A percentile compares a stretch with the other conserved stretches of the same genome.
phyloP scores from a whole-genome alignment of 169 alveolate species.

The Plasmodium fragile region DNA sequence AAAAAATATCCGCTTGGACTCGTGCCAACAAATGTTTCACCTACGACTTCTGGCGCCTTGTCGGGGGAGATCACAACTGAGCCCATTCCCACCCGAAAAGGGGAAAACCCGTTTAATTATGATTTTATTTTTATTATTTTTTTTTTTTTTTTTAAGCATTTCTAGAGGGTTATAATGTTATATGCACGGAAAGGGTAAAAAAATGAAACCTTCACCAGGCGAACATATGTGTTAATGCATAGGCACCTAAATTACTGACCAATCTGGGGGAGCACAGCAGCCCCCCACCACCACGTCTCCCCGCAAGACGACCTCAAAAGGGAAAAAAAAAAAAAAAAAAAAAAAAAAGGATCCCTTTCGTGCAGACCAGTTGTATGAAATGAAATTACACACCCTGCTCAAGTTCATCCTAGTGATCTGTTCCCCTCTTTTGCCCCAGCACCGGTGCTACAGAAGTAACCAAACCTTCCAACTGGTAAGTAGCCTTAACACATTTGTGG shows the following conservation, averaged over 20 bases:
- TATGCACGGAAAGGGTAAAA: neutral
- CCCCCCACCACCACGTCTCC: neutral
- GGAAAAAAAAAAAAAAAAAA: neutral
- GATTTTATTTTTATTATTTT: too few relatives aligned
- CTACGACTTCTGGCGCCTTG: neutral
- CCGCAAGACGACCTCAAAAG: neutral
- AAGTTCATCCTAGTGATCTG: neutral
- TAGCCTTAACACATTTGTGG: neutral
- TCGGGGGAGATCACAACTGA: neutral
- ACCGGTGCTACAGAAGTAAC: constrained; percentile 14
- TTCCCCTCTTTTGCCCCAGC: neutral
- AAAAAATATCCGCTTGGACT: neutral
- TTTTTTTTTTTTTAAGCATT: too few relatives aligned
- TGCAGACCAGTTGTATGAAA: neutral
- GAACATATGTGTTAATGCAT: neutral
- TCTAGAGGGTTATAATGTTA: neutral
- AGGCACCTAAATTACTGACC: neutral
- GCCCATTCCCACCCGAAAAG: neutral
- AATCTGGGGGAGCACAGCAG: neutral
- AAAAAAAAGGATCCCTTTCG: neutral
- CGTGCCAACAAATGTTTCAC: neutral
- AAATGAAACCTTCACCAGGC: neutral
- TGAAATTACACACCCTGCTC: constrained; percentile 10
- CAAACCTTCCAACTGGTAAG: neutral
- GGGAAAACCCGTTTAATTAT: neutral